Percentiles rank a stretch among this genome's conserved stretches.
Conservation (phyloP, 202 grass and related monocot species). For the Carex arenaria region DNA sequence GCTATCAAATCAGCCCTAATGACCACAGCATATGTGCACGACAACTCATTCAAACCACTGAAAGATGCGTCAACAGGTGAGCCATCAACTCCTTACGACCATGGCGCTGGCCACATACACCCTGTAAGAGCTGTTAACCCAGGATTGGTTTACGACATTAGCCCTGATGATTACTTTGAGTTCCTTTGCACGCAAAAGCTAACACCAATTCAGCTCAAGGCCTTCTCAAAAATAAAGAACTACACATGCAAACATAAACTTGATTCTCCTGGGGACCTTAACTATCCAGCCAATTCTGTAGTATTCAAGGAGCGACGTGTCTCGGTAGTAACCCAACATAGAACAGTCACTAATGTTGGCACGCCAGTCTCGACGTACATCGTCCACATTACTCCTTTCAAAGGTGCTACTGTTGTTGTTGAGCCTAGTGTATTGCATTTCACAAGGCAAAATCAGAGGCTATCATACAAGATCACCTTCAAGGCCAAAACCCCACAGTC, state of each 20-base stretch:
- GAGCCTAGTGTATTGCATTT: slow-evolving; percentile 54
- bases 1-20: slow-evolving; percentile 81
- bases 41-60: slow-evolving; percentile 53
- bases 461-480: slow-evolving; percentile 63
- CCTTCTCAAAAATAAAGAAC: slow-evolving; percentile 65
- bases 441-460: slow-evolving; percentile 50
- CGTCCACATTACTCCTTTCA: slow-evolving; percentile 43
- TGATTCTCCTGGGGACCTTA: slow-evolving; percentile 54
- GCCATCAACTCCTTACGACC: slow-evolving; percentile 60
- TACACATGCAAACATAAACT: slow-evolving; percentile 58
- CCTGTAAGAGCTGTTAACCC: slow-evolving; percentile 62
- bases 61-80: slow-evolving; percentile 64
- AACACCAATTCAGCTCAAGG: slow-evolving; percentile 60
- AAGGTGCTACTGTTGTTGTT: slow-evolving; percentile 44
- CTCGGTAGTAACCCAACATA: slow-evolving; percentile 35
- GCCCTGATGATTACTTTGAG: slow-evolving; percentile 54
- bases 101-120: slow-evolving; percentile 77
- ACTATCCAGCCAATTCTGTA: slow-evolving; percentile 78
- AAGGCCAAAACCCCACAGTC: slow-evolving; percentile 48
- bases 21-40: slow-evolving; percentile 79
- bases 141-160: slow-evolving; percentile 77
- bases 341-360: slow-evolving; percentile 69
- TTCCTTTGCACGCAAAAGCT: slow-evolving; percentile 87
- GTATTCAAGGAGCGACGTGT: slow-evolving; percentile 39
- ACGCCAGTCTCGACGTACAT: slow-evolving; percentile 48